Conservation (phyloP, 495 filamentous ascomycete species). For the Penicillium roqueforti region DNA sequence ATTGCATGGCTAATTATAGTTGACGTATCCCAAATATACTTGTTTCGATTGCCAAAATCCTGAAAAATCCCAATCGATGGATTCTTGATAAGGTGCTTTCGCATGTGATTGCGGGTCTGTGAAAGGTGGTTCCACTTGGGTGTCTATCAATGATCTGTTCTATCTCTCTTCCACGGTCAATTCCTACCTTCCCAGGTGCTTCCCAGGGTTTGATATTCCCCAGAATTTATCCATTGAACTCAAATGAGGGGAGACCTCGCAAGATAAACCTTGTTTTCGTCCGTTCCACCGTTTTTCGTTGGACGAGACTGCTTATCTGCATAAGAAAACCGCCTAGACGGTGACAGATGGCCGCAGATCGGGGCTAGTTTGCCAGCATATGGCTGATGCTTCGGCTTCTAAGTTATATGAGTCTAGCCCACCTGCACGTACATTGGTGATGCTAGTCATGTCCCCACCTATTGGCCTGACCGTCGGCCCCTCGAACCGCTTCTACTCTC, state of each 20-base stretch:
- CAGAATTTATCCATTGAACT: not conserved
- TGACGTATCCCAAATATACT: not conserved
- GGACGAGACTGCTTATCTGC: constrained; percentile 14
- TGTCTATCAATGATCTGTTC: not conserved
- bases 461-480: constrained; percentile 22
- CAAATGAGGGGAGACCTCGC: not conserved
- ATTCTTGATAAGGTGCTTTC: constrained; percentile 20
- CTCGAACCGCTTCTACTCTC: constrained; percentile 1
- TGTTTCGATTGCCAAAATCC: not conserved
- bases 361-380: not conserved
- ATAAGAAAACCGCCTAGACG: not conserved
- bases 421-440: not conserved
- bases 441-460: constrained; percentile 12
- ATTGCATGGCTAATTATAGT: not conserved
- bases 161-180: not conserved
- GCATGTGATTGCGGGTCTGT: constrained; percentile 45
- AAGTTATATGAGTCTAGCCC: not conserved
- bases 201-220: not conserved
- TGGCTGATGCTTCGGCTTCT: not conserved
- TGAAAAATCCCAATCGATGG: not conserved
- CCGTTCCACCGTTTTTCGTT: not conserved
- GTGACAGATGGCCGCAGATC: not conserved
- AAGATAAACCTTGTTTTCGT: not conserved
- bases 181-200: not conserved
- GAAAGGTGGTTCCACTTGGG: constrained; percentile 4